Evolutionary conservation across 306 rosid genomes (phyloP).

Genomic region (Castanopsis chinensis): DNA sequence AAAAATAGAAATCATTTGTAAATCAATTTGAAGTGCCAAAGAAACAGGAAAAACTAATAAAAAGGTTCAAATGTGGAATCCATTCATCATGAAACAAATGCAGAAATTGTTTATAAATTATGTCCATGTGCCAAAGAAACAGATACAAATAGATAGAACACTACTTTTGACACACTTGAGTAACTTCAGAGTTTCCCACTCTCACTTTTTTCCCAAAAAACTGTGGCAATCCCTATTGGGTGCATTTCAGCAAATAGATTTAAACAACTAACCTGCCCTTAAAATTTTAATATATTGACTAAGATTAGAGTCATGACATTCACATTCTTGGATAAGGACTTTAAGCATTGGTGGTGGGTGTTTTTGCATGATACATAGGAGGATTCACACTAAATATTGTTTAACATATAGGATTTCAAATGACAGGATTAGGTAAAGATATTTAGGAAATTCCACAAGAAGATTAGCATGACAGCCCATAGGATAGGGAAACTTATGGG

Average conservation of each 20-base stretch:
- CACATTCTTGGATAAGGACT: constrained; percentile 44
- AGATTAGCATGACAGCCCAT: not conserved
- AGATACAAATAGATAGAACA: not conserved
- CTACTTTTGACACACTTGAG: constrained; percentile 59
- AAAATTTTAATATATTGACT: constrained; percentile 31
- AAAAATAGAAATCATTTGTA: not conserved
- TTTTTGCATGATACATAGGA: constrained; percentile 20
- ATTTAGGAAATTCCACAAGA: constrained; percentile 14
- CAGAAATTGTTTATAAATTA: not conserved
- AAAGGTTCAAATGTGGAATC: not conserved
- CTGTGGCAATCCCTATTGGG: constrained; percentile 33
- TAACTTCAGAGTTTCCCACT: constrained; percentile 64
- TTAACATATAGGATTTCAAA: constrained; percentile 19
- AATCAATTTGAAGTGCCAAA: not conserved
- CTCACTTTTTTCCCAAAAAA: constrained; percentile 33
- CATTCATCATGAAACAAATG: not conserved
- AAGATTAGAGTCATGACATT: constrained; percentile 30
- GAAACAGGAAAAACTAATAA: not conserved
- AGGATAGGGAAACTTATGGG: not conserved
- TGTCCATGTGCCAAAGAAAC: not conserved
- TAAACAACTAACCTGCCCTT: constrained; percentile 35
- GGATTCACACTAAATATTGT: constrained; percentile 6
- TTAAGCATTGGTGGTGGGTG: constrained; percentile 10
- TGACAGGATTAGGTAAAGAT: constrained; percentile 55
- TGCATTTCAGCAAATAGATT: constrained; percentile 8